Conservation (phyloP, 768 basidiomycete genomes). For the Rhodotorula toruloides region DNA sequence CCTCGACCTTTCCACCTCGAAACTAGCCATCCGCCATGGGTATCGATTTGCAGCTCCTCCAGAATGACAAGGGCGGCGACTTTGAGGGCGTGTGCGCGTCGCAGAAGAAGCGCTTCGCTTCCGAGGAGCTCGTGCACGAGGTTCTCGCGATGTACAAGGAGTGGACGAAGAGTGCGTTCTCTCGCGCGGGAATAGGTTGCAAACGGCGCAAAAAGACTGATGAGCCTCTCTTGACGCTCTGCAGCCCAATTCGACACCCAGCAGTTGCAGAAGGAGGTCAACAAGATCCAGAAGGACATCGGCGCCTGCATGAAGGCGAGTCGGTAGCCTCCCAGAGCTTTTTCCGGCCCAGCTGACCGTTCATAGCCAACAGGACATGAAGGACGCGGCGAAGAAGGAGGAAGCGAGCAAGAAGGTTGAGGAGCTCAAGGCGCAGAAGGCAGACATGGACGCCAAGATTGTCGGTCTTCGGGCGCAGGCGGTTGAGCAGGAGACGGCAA, state of each 20-base stretch:
- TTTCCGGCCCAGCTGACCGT: no score
- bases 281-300: conserved; percentile 90
- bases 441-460: conserved; percentile 73
- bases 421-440: conserved; percentile 78
- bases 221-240: not conserved
- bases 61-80: conserved; percentile 63
- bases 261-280: conserved; percentile 70
- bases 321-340: not conserved
- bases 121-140: conserved; percentile 89
- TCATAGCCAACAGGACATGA: conserved; percentile 64
- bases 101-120: conserved; percentile 80
- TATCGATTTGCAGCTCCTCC: conserved; percentile 42
- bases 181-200: no score
- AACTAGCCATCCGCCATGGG: no score
- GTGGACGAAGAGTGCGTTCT: conserved; percentile 82
- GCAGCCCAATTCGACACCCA: conserved; percentile 84
- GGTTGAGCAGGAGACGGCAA: conserved; percentile 66
- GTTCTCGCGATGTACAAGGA: conserved; percentile 83
- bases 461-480: conserved; percentile 69
- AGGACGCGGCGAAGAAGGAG: no score
- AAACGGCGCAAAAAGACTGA: not conserved
- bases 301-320: conserved; percentile 82
- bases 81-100: conserved; percentile 84
- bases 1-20: no score
- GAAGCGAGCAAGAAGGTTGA: no score